Conservation (phyloP, 345 rosid species). For the Eucalyptus grandis region DNA sequence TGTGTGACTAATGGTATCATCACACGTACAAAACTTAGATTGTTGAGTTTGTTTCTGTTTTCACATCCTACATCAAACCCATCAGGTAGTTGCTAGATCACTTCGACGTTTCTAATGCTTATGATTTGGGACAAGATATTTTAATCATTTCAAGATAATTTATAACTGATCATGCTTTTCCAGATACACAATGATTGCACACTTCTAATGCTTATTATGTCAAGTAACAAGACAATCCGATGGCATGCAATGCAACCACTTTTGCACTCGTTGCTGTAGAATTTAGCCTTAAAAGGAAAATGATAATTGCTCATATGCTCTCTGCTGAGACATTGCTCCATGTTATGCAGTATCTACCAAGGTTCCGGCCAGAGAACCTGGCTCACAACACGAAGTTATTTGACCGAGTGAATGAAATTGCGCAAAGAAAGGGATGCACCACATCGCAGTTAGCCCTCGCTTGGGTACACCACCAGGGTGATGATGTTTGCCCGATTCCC, state of each 20-base stretch:
- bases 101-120: background rate
- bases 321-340: background rate
- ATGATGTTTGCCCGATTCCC: background rate
- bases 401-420: constrained; percentile 32
- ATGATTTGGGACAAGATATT: background rate
- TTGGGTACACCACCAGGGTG: constrained; percentile 60
- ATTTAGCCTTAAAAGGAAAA: background rate
- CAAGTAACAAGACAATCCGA: background rate
- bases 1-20: background rate
- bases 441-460: constrained; percentile 56
- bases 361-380: constrained; percentile 56
- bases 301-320: background rate
- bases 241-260: background rate
- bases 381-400: constrained; percentile 35
- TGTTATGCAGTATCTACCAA: constrained; percentile 27
- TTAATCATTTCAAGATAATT: background rate
- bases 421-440: constrained; percentile 40
- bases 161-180: background rate
- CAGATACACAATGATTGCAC: background rate
- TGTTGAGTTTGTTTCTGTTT: background rate
- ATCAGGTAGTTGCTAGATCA: background rate
- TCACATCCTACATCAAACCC: background rate
- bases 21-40: background rate
- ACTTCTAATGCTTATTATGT: background rate
- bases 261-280: background rate